phyloP scores from a whole-genome alignment of 2,329 filamentous ascomycete genomes.

The Teratosphaeria nubilosa region DNA sequence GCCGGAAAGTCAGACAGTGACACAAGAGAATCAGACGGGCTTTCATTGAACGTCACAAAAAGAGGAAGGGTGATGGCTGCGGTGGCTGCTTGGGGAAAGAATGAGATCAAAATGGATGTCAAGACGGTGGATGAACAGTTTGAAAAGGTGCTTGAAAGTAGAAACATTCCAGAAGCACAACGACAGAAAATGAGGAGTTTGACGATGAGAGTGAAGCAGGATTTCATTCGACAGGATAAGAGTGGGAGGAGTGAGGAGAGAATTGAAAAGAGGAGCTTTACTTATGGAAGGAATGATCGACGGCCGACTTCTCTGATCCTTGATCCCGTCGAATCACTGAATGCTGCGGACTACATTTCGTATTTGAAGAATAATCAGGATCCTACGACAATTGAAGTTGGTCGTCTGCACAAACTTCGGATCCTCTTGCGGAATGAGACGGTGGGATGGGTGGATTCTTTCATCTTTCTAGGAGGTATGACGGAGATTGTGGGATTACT shows the following conservation, averaged over 20 bases:
- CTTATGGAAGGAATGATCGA: slow-evolving; percentile 63
- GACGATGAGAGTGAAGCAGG: slow-evolving; percentile 82
- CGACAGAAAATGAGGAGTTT: slow-evolving; percentile 89
- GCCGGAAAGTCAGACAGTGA: too few species aligned
- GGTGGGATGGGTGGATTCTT: slow-evolving; percentile 87
- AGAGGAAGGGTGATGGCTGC: slow-evolving; percentile 52
- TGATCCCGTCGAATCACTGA: neutral
- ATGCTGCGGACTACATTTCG: slow-evolving; percentile 61
- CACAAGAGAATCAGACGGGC: too few species aligned
- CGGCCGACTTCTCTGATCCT: slow-evolving; percentile 51
- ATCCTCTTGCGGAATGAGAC: slow-evolving; percentile 88
- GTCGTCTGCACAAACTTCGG: slow-evolving; percentile 85
- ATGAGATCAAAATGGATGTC: slow-evolving; percentile 38
- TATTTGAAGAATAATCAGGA: slow-evolving; percentile 74
- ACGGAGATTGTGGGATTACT: slow-evolving; percentile 77
- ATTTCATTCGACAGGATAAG: slow-evolving; percentile 86
- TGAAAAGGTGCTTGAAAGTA: slow-evolving; percentile 59
- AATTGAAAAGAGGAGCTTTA: slow-evolving; percentile 47
- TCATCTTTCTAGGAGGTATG: slow-evolving; percentile 85
- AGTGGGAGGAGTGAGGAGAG: slow-evolving; percentile 22
- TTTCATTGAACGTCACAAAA: slow-evolving; percentile 30
- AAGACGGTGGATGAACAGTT: slow-evolving; percentile 53
- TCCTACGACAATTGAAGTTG: slow-evolving; percentile 80
- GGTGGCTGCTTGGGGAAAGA: slow-evolving; percentile 50
- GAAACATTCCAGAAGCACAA: slow-evolving; percentile 90